Evolutionary conservation across 345 rosid genomes (phyloP), one percentile per base, ranked within the genome.

Genomic region (Rhodamnia argentea): DNA sequence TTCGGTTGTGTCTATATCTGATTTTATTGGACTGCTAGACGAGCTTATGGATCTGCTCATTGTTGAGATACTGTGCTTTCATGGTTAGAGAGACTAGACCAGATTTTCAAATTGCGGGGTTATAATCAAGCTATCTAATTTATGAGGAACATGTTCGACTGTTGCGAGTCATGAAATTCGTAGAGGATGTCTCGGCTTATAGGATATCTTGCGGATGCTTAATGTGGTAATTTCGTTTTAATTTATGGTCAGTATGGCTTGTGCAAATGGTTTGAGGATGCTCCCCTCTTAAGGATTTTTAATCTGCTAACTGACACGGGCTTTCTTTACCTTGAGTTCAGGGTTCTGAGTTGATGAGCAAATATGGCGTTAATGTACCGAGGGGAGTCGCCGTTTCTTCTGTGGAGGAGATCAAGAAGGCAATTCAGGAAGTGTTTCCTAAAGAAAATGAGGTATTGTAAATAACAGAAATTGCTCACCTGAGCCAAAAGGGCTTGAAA

Each of bases 261-360:
- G n/a, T 47, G 2, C 56, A 16, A 32, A 82, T 40, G 53, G 75
- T 55, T 57, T 29, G 29, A 27, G 47, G 56, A 24, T 64, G 76
- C 51, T 58, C 81, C 44, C 37, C 81, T 32, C 37, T 78, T 55
- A 86, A 85, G 82, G 59, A 52, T 57, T 29, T 27, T 51, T 51
- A 13, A 70, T 82, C 42, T 83, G 84, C 86, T 51, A 56, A 15
- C 26, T 70, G 81, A 70, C 81, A 4, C 26, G 47, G 81, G 74
- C 84, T 82, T 76, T 50, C 44, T 83, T 40, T 84, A 57, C 59
- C 52, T 56, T 74, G 40, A 55, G 85, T 59, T 59, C 83, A 97
- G 99, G 99, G 99, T 85, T 99, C 98, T 84, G 98, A 94, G 86
- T 90, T 97, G 91, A 97, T 97, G 99, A 87, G 95, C 52, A 96